Evolutionary conservation across 208 protist species (phyloP), one percentile per base, ranked within the genome.

Genomic region (Trypanosoma caninum): DNA sequence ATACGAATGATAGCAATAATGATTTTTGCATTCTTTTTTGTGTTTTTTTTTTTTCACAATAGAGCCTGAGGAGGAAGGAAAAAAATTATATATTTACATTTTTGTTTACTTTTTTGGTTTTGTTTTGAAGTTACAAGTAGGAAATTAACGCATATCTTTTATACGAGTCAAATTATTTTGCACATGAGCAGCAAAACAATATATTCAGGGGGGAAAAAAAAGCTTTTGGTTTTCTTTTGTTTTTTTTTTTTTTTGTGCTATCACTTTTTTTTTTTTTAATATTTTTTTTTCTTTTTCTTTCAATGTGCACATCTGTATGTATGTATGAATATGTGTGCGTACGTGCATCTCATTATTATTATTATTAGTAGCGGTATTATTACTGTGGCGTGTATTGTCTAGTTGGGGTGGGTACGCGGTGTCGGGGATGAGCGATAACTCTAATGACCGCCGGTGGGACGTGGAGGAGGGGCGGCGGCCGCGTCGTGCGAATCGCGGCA

Each of bases 401-500:
- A 28, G 30, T 11, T 14, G 50, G 22, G 11, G 28, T 18, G 11
- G 50, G 2, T 4, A 20, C 33, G 3, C 11, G 6, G 3, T 16
- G n/a, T n/a, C n/a, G n/a, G n/a, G n/a, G 16, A 41, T 41, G 50
- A 38, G 27, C 16, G n/a, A 13, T 35, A 25, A 25, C 48, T 53
- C 8, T 3, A 46, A 61, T 18, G 42, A 59, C 20, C 18, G 22
- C 10, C 40, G 18, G 14, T 69, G 63, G 63, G 46, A 61, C 42
- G 83, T 85, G 27, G 56, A 57, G 34, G 73, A 81, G 9, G 37
- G 60, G 11, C 80, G 71, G 7, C 56, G 65, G 5, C 52, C 57
- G 13, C 46, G 57, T 2, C 84, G 84, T 34, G 76, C 79, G 47
- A 91, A 87, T 53, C 81, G 79, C 20, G 84, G 81, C n/a, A 82